These are phyloP conservation scores for Alternaria sp. DNA, from an alignment of 2,329 filamentous ascomycete genomes.

Conservation along the genomic window DNA sequence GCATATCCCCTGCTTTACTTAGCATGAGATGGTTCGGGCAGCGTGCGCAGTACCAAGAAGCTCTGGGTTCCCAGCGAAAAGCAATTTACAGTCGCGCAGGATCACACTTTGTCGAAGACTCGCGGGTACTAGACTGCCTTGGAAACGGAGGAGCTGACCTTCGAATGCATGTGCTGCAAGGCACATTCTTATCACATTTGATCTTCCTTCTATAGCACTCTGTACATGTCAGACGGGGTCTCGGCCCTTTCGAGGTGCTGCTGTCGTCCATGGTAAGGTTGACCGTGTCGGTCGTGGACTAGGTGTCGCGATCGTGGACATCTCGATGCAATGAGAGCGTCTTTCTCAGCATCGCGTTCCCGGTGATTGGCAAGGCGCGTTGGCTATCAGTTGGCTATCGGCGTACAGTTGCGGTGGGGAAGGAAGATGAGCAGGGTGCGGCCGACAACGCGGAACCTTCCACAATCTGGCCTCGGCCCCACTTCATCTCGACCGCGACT, in stretches of 20 bases:
- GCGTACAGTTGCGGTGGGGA: not conserved
- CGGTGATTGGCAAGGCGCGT: not conserved
- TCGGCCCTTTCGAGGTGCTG: conserved; percentile 14
- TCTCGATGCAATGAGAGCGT: not conserved
- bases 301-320: not conserved
- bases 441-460: not conserved
- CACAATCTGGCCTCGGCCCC: conserved; percentile 1
- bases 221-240: conserved; percentile 34
- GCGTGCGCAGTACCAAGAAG: not conserved
- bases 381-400: not conserved
- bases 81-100: not conserved
- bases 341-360: not conserved
- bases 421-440: not conserved
- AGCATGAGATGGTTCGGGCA: not conserved
- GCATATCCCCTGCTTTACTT: conserved; percentile 13
- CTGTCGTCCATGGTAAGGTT: conserved; percentile 10
- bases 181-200: conserved; percentile 52
- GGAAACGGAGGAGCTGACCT: conserved; percentile 22
- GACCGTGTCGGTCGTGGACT: not conserved
- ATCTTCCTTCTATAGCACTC: conserved; percentile 43
- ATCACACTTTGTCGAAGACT: not conserved
- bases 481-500: not conserved
- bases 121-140: not conserved
- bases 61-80: not conserved
- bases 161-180: conserved; percentile 50